phyloP scores from a whole-genome alignment of 2,329 filamentous ascomycete species.

The Trichoderma koningii region DNA sequence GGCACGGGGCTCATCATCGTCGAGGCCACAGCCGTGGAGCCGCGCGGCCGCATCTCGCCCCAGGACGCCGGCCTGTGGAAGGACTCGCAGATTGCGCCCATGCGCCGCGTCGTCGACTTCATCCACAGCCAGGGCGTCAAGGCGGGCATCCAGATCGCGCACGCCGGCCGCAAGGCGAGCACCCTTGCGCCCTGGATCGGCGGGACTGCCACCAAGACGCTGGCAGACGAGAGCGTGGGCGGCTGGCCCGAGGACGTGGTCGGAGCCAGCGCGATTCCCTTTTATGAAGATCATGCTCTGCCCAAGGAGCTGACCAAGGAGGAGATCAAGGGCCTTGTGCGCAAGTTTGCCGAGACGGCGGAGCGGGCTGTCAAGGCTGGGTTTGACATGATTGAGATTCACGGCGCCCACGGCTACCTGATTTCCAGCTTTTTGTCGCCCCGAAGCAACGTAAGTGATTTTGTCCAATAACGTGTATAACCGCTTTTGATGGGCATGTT shows the following conservation, averaged over 20 bases:
- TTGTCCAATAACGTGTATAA: no score
- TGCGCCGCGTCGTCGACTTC: constrained; percentile 73
- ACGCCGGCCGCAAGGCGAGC: constrained; percentile 73
- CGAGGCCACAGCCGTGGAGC: constrained; percentile 74
- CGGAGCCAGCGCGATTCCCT: constrained; percentile 57
- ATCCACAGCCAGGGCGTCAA: constrained; percentile 76
- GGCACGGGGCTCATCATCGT: constrained; percentile 74
- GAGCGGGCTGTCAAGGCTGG: constrained; percentile 67
- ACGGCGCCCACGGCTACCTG: constrained; percentile 67
- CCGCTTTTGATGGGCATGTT: background rate
- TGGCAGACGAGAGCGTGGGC: constrained; percentile 55
- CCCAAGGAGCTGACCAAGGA: constrained; percentile 69
- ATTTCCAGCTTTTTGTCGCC: constrained; percentile 66
- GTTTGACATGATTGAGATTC: constrained; percentile 73
- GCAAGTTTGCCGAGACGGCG: constrained; percentile 60
- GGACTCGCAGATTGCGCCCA: constrained; percentile 74
- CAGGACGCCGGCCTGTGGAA: constrained; percentile 80
- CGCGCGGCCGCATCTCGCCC: constrained; percentile 81
- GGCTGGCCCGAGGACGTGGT: constrained; percentile 62
- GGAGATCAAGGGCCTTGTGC: constrained; percentile 68
- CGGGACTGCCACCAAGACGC: constrained; percentile 47
- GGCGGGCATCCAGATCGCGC: constrained; percentile 77
- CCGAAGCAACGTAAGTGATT: constrained; percentile 51
- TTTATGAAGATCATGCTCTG: constrained; percentile 58
- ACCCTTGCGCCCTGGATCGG: constrained; percentile 65